Evolutionary conservation across 768 basidiomycete species (phyloP), one percentile per base, ranked within the genome.

Genomic region (Imleria badia): DNA sequence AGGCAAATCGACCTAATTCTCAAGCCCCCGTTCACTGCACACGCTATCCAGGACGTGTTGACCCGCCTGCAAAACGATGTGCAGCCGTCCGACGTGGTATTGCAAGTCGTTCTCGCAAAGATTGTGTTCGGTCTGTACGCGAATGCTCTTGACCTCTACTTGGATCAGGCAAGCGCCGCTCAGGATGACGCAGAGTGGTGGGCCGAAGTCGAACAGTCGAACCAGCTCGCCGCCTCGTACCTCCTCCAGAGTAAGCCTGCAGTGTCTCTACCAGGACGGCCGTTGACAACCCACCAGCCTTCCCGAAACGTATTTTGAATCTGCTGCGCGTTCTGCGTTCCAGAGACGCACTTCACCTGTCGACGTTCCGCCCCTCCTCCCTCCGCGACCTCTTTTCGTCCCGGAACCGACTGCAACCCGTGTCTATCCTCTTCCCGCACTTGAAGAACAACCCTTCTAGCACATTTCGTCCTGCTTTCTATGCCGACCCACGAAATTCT

Each of bases 161-260:
- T 96, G 54, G 65, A 75, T 11, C 83, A 91, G 63, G 90, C 94
- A 2, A 75, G 81, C 10, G 69, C 83, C 33, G 82, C 85, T 13
- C 92, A 94, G 61, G 71, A 77, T 8, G 91, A 94, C 62, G 83
- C 89, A 19, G 82, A 89, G 42, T 97, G 89, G 88, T 98, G 94
- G 94, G 78, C 79, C 15, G 79, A 83, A 29, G 68, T 89, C 39
- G 85, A 87, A 58, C 78, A 82, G 31, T 91, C 88, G 4, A 65
- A 75, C 26, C 60, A 71, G 48, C 79, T 76, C 19, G 77, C 86
- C 11, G 78, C 79, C 4, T 73, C 81, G 64, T 93, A 89, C 69
- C 75, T 95, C 26, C 58, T 95, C 2, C 89, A 94, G 75, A 90
- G 92, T 95, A 64, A 61, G 86, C 29, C 12, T 75, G 6, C 40